Evolutionary conservation across 2,329 filamentous ascomycete genomes (phyloP).

Genomic region (Trichoderma hamatum): DNA sequence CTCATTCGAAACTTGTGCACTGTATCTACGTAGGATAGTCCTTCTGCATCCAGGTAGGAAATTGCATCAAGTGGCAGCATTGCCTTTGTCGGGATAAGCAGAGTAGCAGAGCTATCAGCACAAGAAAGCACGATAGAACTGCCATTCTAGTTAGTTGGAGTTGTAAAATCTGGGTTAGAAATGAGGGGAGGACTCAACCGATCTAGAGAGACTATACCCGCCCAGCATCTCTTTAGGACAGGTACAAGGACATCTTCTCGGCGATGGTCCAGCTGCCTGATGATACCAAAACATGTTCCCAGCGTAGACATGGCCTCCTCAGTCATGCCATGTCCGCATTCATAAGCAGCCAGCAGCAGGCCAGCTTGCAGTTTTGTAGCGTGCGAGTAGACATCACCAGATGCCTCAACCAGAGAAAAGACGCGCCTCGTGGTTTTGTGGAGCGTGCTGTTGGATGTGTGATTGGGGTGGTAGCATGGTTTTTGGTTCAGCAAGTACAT

Average conservation of each 20-base stretch:
- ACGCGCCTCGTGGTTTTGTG: constrained; percentile 9
- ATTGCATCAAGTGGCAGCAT: neutral
- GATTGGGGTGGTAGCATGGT: constrained; percentile 14
- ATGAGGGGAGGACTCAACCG: neutral
- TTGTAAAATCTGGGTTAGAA: neutral
- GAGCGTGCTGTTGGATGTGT: neutral
- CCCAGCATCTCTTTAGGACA: constrained; percentile 1
- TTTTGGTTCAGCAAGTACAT: constrained; percentile 11
- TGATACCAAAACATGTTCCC: constrained; percentile 14
- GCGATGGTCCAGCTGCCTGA: neutral
- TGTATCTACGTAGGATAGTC: neutral
- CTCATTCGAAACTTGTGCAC: neutral
- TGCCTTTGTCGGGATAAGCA: neutral
- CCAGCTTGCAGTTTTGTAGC: constrained; percentile 12
- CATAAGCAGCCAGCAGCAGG: constrained; percentile 8
- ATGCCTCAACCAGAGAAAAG: constrained; percentile 4
- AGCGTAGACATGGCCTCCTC: constrained; percentile 5
- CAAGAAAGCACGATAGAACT: constrained; percentile 13
- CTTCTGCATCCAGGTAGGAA: neutral
- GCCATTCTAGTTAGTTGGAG: neutral
- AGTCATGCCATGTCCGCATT: constrained; percentile 18
- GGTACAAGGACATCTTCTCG: neutral
- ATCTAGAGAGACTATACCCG: constrained; percentile 14
- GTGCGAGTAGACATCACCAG: neutral
- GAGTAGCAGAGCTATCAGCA: neutral